phyloP scores from a whole-genome alignment of 2,329 filamentous ascomycete genomes.

The Sclerotinia sclerotiorum region DNA sequence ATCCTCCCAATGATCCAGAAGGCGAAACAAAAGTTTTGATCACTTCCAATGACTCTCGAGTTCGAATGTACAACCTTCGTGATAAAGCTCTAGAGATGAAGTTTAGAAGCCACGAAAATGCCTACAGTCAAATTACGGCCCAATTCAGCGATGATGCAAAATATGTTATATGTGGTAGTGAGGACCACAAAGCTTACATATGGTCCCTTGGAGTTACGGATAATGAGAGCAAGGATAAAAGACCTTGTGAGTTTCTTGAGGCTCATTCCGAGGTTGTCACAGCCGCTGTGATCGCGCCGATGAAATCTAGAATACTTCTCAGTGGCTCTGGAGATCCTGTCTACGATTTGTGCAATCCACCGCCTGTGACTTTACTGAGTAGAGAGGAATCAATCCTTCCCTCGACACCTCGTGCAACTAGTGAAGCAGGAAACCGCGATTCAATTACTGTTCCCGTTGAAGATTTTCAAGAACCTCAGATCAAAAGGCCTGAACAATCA shows the following conservation, averaged over 20 bases:
- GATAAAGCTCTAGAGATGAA: conserved; percentile 86
- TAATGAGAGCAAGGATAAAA: conserved; percentile 64
- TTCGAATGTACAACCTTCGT: conserved; percentile 83
- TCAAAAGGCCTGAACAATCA: conserved; percentile 60
- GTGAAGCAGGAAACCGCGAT: conserved; percentile 32
- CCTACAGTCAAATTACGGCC: conserved; percentile 85
- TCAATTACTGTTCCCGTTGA: conserved; percentile 27
- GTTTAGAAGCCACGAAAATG: conserved; percentile 87
- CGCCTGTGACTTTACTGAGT: conserved; percentile 78
- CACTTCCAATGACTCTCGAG: conserved; percentile 90
- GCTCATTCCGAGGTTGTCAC: conserved; percentile 88
- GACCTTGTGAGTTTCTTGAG: conserved; percentile 84
- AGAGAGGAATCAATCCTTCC: conserved; percentile 61
- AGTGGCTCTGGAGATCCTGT: conserved; percentile 80
- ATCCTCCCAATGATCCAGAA: conserved; percentile 56
- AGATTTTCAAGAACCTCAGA: conserved; percentile 37
- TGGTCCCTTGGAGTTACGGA: conserved; percentile 70
- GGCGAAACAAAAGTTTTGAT: conserved; percentile 77
- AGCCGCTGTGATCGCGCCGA: conserved; percentile 81
- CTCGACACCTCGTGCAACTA: conserved; percentile 42
- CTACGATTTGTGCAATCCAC: conserved; percentile 96
- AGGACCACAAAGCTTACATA: conserved; percentile 86
- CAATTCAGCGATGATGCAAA: conserved; percentile 82
- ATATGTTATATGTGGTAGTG: conserved; percentile 89
- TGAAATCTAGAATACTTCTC: conserved; percentile 72